Evolutionary conservation across 2,329 filamentous ascomycete species (phyloP).

Genomic region (Cordyceps cateniannulata): DNA sequence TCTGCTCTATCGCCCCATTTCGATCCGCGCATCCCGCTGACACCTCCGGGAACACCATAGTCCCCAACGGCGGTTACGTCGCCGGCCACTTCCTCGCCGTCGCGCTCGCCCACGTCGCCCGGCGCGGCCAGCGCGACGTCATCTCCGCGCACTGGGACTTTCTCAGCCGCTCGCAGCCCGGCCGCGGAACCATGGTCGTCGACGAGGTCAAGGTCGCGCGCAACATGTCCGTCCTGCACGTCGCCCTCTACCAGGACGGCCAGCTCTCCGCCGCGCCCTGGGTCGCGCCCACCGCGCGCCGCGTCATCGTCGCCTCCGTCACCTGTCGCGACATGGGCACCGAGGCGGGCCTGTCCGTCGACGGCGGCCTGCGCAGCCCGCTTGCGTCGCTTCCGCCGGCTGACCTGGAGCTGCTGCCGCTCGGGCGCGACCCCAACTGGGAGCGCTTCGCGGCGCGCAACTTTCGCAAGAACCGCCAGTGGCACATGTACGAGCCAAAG

Average conservation of each 20-base stretch:
- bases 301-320: slow-evolving; percentile 31
- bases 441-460: background rate
- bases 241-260: slow-evolving; percentile 34
- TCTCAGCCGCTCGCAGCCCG: slow-evolving; percentile 31
- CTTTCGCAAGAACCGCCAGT: slow-evolving; percentile 19
- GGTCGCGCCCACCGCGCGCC: slow-evolving; percentile 26
- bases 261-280: slow-evolving; percentile 28
- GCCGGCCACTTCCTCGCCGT: slow-evolving; percentile 33
- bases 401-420: slow-evolving; percentile 21
- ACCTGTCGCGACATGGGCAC: slow-evolving; percentile 29
- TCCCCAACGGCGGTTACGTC: slow-evolving; percentile 42
- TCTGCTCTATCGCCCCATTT: background rate
- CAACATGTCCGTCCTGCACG: slow-evolving; percentile 34
- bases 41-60: slow-evolving; percentile 16
- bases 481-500: slow-evolving; percentile 25
- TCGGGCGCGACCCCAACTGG: slow-evolving; percentile 26
- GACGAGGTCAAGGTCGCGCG: slow-evolving; percentile 36
- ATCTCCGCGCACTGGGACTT: slow-evolving; percentile 36
- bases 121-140: slow-evolving; percentile 30
- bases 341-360: slow-evolving; percentile 26
- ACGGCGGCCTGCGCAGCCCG: slow-evolving; percentile 20
- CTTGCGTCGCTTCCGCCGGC: slow-evolving; percentile 18
- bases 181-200: slow-evolving; percentile 31
- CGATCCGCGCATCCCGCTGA: background rate
- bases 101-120: slow-evolving; percentile 27